These are phyloP conservation scores for Fusarium xylarioides DNA, from an alignment of 2,329 filamentous ascomycete species.

Conservation along the genomic window DNA sequence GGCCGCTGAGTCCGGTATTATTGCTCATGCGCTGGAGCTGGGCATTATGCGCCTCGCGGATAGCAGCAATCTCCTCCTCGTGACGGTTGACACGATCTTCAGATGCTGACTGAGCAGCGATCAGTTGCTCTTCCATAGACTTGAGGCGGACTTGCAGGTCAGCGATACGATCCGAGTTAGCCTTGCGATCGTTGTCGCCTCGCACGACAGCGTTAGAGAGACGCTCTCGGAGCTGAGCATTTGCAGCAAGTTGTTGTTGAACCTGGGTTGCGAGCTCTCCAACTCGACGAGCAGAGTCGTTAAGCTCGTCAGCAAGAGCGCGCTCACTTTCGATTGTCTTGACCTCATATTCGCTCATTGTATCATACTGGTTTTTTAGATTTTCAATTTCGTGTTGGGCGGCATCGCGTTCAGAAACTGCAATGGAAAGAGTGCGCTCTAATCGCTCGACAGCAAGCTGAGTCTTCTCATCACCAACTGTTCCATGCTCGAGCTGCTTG, in stretches of 20 bases:
- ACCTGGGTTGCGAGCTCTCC: constrained; percentile 84
- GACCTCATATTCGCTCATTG: constrained; percentile 65
- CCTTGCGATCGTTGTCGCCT: constrained; percentile 83
- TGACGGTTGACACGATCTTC: constrained; percentile 85
- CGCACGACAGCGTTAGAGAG: constrained; percentile 82
- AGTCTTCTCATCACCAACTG: constrained; percentile 65
- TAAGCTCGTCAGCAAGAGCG: constrained; percentile 74
- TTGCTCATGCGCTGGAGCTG: constrained; percentile 80
- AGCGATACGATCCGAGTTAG: constrained; percentile 83
- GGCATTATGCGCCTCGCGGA: constrained; percentile 80
- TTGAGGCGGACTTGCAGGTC: constrained; percentile 84
- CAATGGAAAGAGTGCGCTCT: constrained; percentile 73
- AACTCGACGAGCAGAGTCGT: constrained; percentile 77
- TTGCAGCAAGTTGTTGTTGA: constrained; percentile 80
- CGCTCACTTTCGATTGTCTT: constrained; percentile 67
- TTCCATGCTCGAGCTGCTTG: constrained; percentile 67
- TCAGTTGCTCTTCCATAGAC: constrained; percentile 82
- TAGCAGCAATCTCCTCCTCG: constrained; percentile 81
- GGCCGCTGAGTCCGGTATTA: constrained; percentile 44
- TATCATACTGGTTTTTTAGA: constrained; percentile 69
- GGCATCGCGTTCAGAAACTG: constrained; percentile 77
- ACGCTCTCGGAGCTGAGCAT: constrained; percentile 77
- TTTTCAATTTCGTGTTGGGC: constrained; percentile 71
- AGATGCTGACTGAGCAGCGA: constrained; percentile 83
- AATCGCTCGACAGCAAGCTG: constrained; percentile 70